A percentile compares a stretch with the other conserved stretches of the same genome.
Evolutionary conservation across 805 yeast species (phyloP).

Genomic region (Saccharomycopsis sp.): DNA sequence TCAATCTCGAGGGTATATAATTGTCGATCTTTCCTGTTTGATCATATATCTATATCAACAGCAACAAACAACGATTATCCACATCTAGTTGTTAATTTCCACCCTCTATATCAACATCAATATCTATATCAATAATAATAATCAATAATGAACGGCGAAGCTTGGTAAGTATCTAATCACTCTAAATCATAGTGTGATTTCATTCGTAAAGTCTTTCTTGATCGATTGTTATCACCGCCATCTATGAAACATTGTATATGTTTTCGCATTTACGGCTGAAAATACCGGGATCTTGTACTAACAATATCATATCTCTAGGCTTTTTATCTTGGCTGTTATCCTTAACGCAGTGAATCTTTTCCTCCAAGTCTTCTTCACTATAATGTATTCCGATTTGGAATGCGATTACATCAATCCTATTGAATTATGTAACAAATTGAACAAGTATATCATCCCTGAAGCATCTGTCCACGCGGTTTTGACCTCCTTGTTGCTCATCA

Average conservation of each 20-base stretch:
- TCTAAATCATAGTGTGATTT: neutral
- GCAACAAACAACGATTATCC: conserved; percentile 26
- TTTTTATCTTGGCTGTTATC: conserved; percentile 71
- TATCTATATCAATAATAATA: conserved; percentile 10
- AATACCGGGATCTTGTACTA: no score
- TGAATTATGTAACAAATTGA: conserved; percentile 88
- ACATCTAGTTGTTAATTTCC: no score
- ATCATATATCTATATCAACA: neutral
- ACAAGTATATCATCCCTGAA: conserved; percentile 85
- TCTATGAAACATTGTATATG: neutral
- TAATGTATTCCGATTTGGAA: conserved; percentile 91
- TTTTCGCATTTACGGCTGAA: conserved; percentile 1
- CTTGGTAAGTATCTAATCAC: conserved; percentile 33
- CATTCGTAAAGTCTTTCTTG: no score
- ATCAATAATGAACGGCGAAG: conserved; percentile 39
- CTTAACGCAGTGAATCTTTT: conserved; percentile 84
- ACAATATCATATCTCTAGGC: conserved; percentile 30
- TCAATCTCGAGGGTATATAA: neutral
- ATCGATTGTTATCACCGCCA: no score
- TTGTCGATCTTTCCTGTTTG: neutral
- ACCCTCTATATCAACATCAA: no score
- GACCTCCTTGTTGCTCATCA: conserved; percentile 63
- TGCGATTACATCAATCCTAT: conserved; percentile 96
- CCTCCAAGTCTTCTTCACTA: conserved; percentile 89
- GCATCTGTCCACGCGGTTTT: conserved; percentile 74